Evolutionary conservation across 176 grass and related monocot species (phyloP), one percentile per base, ranked within the genome.

Genomic region (Phoenix roebelenii): DNA sequence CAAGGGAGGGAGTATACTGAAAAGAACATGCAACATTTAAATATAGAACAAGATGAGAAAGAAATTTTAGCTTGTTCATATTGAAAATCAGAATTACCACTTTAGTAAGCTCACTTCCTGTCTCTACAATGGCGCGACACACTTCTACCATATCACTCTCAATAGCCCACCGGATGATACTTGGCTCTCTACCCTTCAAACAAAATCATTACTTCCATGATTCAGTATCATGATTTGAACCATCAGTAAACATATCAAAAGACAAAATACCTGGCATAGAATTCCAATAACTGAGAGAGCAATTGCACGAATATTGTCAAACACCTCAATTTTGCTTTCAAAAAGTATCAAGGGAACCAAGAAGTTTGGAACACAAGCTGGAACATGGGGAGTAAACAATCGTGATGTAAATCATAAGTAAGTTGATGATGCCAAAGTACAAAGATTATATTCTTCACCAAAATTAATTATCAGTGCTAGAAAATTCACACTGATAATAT

Each of bases 271-370:
- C 65, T 68, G 65, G 52, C 65, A 68, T 30, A 68, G 39, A 30
- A 68, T 68, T 55, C 52, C 65, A 23, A 68, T 56, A 0, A 68
- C 52, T 15, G 65, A 68, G 55, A 68, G 65, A 22, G 65, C 65
- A 54, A 68, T 26, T 3, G 25, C 32, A 12, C 65, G 65, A 56
- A 44, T 19, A 68, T 39, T n/a, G 28, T 68, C 65, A 44, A 68
- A 68, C 9, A 32, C 28, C 52, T 68, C 65, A 20, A 15, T 44
- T 68, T 25, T 39, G 52, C 52, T 68, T 12, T 68, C 52, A 44
- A 29, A 68, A 18, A 68, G 17, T 68, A 68, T 68, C 51, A 68
- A 16, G 12, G 65, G 65, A 20, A 68, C 22, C 65, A 68, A 56
- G 53, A 54, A 68, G 52, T 68, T 56, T 35, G 65, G 65, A 44